Evolutionary conservation across 257 asterid species (phyloP), one percentile per base, ranked within the genome.

Genomic region (Lithospermum erythrorhizon): DNA sequence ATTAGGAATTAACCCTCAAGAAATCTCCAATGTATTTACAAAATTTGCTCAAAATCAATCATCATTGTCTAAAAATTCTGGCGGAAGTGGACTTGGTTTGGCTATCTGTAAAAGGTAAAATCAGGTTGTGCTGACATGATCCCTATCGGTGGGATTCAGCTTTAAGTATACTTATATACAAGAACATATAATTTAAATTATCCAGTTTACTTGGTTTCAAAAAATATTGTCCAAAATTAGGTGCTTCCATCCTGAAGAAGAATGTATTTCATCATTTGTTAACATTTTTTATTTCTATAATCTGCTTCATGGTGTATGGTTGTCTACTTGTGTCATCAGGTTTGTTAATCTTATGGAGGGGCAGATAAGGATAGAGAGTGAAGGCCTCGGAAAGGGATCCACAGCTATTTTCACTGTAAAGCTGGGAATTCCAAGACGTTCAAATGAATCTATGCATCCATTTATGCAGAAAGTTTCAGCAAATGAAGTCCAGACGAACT

Each of bases 341-440:
- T 88, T 88, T 73, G 94, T 91, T 23, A 86, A 84, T 79, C 95
- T 88, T 65, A 91, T 88, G 97, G 98, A 84, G 61, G 97, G 98
- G 67, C 89, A 88, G 45, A 86, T 91, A 78, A 79, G 93, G 89
- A 73, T 91, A 27, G 97, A 91, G 71, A 91, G 98, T 76, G 98
- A 91, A 72, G 98, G 98, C 57, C 79, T 76, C 24, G 94, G 98
- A 57, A 84, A 86, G 80, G 98, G 98, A 62, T 72, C 89, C 22
- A 88, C 95, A 8, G 89, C 90, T 18, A 77, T 76, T 72, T 79
- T 90, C 59, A 72, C 84, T 48, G 85, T 87, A 32, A 90, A 90
- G 75, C 95, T 90, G 61, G 98, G 95, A 62, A 68, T 81, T 67
- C 84, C 89, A 35, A 88, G 87, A 27, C 81, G 72, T 69, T 66